Base-by-base conservation (phyloP, 106 monocot genomes). In the Phalaenopsis equestris region DNA sequence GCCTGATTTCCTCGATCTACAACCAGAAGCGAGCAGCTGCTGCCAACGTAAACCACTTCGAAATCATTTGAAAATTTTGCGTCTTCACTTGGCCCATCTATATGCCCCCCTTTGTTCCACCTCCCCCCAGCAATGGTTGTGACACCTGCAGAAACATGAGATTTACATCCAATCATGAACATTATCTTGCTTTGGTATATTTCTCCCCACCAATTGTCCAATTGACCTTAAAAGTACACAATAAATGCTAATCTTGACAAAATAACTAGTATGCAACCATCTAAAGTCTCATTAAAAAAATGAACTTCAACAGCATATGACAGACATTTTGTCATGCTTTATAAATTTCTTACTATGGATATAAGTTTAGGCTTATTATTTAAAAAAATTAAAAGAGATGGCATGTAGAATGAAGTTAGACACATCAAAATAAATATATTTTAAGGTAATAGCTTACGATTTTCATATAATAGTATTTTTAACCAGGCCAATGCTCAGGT, bases 21-120 rank as follows among this genome's bases (percentile, higher is more conserved):
- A 41, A 98, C 89, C 23, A 98, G 81, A 80, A 98, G 92, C 41
- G 98, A 98, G 79, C 94, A 98, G 83, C 98, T 98, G 78, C 94
- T 91, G 42, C 86, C 89, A 81, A 98, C 52, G 41, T 98, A 98
- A 74, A 90, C 86, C 7, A 98, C 86, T 61, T 98, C 98, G 80
- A 98, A 92, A 85, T 98, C 94, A 82, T 88, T 86, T 18, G 98
- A 98, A 84, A 98, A 89, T 55, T 94, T 98, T 57, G 91, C 94
- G 79, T 98, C 91, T 79, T 93, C 94, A 80, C 94, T 94, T 67
- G 90, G 87, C 14, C 94, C 94, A 67, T 98, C 91, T 21, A 85
- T 75, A 56, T 98, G 94, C 1, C 88, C 92, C 55, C 91, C 92
- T 89, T 79, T 87, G 55, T 70, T 90, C 91, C 91, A 87, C 80